phyloP scores from a whole-genome alignment of 306 rosid genomes.

The Vachellia pachyceras region DNA sequence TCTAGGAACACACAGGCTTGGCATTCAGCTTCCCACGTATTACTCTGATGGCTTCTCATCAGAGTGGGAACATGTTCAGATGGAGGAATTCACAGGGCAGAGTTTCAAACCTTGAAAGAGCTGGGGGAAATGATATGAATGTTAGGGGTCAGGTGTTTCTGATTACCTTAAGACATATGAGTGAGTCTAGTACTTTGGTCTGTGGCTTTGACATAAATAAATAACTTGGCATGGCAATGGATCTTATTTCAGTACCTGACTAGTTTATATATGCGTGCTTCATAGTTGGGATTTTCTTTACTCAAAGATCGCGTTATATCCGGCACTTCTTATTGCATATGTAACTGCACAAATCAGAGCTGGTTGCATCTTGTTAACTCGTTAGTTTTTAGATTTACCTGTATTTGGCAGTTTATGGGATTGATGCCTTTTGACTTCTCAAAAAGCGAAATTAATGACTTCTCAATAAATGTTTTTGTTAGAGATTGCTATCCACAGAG shows the following conservation, averaged over 20 bases:
- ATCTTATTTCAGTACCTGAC: not conserved
- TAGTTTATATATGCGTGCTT: slow-evolving; percentile 8
- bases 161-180: slow-evolving; percentile 25
- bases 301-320: not conserved
- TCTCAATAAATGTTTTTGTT: too few species aligned
- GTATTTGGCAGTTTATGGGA: not conserved
- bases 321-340: not conserved
- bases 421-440: not conserved
- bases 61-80: slow-evolving; percentile 86
- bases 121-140: slow-evolving; percentile 30
- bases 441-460: too few species aligned
- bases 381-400: too few species aligned
- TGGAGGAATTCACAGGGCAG: slow-evolving; percentile 56
- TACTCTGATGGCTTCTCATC: slow-evolving; percentile 57
- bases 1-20: slow-evolving; percentile 35
- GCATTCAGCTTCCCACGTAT: slow-evolving; percentile 41
- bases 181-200: slow-evolving; percentile 28
- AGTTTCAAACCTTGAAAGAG: slow-evolving; percentile 32
- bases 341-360: not conserved
- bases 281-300: not conserved
- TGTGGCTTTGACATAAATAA: not conserved
- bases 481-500: not conserved
- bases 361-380: too few species aligned
- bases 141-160: slow-evolving; percentile 5
- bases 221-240: not conserved